phyloP scores from a whole-genome alignment of 257 asterid species.

The Verbascum thapsus region DNA sequence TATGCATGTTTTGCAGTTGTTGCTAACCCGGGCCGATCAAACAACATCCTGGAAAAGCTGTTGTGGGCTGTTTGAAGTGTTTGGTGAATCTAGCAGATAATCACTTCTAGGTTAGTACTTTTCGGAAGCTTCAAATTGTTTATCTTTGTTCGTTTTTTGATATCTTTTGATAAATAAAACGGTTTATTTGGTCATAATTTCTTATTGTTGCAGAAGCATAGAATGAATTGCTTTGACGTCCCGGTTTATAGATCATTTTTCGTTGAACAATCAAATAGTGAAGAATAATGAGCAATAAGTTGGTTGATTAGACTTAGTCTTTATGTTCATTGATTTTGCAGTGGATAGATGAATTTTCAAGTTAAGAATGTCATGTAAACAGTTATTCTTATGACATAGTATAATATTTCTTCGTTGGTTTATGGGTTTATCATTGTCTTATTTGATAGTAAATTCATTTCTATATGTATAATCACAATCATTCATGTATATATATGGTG shows the following conservation, averaged over 20 bases:
- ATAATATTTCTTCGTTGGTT: too few relatives aligned
- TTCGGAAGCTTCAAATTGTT: conserved; percentile 5
- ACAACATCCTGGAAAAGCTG: conserved; percentile 69
- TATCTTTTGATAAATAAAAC: too few relatives aligned
- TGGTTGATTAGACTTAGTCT: conserved; percentile 27
- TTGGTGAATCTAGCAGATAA: conserved; percentile 52
- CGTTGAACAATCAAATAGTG: conserved; percentile 10
- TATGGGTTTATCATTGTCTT: conserved; percentile 1
- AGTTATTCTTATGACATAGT: too few relatives aligned
- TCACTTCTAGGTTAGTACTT: conserved; percentile 38
- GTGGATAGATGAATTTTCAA: conserved; percentile 27
- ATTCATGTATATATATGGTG: too few relatives aligned
- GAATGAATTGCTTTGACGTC: conserved; percentile 8
- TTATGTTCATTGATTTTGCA: conserved; percentile 37
- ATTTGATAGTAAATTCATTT: not conserved
- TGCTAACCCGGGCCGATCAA: conserved; percentile 39
- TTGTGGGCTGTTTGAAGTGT: conserved; percentile 71
- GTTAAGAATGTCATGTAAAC: conserved; percentile 14
- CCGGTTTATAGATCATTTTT: conserved; percentile 21
- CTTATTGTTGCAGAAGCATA: conserved; percentile 31
- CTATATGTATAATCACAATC: not conserved
- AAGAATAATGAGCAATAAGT: conserved; percentile 23
- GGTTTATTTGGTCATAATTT: too few relatives aligned
- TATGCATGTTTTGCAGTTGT: conserved; percentile 37
- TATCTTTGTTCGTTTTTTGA: too few relatives aligned